Conservation (phyloP, 768 basidiomycete species). For the Leucocoprinus birnbaumii region DNA sequence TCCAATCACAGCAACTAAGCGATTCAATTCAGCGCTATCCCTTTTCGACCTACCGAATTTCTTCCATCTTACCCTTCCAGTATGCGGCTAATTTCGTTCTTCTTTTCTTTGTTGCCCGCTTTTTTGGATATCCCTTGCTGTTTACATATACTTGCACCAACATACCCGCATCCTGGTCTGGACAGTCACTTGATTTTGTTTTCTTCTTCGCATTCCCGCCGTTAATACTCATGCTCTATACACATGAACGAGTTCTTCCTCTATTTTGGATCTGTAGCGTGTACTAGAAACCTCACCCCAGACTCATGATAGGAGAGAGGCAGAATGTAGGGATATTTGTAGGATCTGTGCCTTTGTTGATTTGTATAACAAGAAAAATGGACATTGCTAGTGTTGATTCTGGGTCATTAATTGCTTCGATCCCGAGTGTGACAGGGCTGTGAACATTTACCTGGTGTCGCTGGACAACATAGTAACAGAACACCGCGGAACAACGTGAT, state of each 20-base stretch:
- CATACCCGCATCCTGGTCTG: slow-evolving; percentile 11
- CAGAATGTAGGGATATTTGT: not conserved
- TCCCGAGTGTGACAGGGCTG: not conserved
- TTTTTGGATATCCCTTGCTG: slow-evolving; percentile 5
- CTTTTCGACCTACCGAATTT: not conserved
- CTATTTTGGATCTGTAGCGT: not conserved
- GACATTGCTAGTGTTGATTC: not conserved
- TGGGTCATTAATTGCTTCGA: not conserved
- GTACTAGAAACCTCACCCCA: not conserved
- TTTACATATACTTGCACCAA: slow-evolving; percentile 6
- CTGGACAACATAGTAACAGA: not conserved
- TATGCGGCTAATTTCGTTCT: slow-evolving; percentile 1
- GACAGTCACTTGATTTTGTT: not conserved
- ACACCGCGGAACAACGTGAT: slow-evolving; percentile 7
- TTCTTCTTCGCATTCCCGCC: not conserved
- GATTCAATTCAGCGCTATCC: not conserved
- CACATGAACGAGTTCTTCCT: not conserved
- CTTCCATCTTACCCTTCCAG: not conserved
- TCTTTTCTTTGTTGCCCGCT: not conserved
- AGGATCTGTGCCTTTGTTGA: not conserved
- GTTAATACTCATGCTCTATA: not conserved
- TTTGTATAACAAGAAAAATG: slow-evolving; percentile 9
- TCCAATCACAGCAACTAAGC: slow-evolving; percentile 8
- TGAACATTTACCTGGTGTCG: slow-evolving; percentile 12
- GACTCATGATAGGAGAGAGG: not conserved